A percentile compares a stretch with the other conserved stretches of the same genome.
Conservation (phyloP, 768 basidiomycete species). For the Pleurotus ostreatus region DNA sequence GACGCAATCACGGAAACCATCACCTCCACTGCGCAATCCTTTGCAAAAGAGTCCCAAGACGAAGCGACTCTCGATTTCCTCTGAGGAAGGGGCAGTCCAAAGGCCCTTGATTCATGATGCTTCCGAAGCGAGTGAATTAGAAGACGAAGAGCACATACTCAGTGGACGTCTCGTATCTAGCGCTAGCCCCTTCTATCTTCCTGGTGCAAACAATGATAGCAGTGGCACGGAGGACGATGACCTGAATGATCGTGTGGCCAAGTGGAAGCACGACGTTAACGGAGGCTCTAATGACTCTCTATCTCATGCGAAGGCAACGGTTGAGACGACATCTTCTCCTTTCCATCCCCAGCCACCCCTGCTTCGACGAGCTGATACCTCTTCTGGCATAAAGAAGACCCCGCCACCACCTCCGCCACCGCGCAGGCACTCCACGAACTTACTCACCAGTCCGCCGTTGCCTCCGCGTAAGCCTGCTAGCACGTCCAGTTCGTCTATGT, state of each 20-base stretch:
- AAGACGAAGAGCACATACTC: conserved; percentile 47
- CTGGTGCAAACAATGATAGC: conserved; percentile 3
- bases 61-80: conserved; percentile 11
- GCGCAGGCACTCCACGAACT: conserved; percentile 34
- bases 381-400: conserved; percentile 32
- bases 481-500: conserved; percentile 14
- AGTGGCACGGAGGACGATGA: conserved; percentile 6
- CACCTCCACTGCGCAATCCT: conserved; percentile 18
- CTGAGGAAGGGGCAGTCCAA: conserved; percentile 16
- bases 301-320: conserved; percentile 2
- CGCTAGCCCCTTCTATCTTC: conserved; percentile 38
- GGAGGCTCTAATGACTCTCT: conserved; percentile 16
- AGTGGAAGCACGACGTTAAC: neutral
- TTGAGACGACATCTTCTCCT: neutral
- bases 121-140: conserved; percentile 27
- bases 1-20: conserved; percentile 24
- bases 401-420: conserved; percentile 67
- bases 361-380: conserved; percentile 19
- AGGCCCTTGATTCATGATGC: conserved; percentile 14
- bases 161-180: conserved; percentile 37
- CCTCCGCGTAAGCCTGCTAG: conserved; percentile 23
- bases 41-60: conserved; percentile 4
- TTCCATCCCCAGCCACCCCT: conserved; percentile 13
- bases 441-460: conserved; percentile 21
- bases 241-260: conserved; percentile 11